Evolutionary conservation across 2,329 filamentous ascomycete species (phyloP).

Genomic region (Tricladium varicosporioides): DNA sequence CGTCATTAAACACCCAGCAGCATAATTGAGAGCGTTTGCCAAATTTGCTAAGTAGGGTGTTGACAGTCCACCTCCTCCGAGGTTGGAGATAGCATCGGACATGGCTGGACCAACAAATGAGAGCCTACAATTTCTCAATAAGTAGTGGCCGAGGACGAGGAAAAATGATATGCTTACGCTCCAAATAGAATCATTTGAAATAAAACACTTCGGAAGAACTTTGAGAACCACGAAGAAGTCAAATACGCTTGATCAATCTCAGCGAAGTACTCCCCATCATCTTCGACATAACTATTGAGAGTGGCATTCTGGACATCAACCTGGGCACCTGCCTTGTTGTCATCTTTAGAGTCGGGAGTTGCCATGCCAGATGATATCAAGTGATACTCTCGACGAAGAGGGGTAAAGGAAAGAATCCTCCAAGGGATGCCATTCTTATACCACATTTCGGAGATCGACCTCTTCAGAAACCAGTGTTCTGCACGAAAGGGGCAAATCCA

Average conservation of each 20-base stretch:
- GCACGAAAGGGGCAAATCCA: too few relatives aligned
- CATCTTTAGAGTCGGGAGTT: too few relatives aligned
- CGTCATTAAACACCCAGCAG: conserved; percentile 13
- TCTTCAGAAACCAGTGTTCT: too few relatives aligned
- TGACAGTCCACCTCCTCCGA: conserved; percentile 18
- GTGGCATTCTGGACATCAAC: not conserved
- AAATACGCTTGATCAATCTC: conserved; percentile 9
- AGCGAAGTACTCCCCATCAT: not conserved
- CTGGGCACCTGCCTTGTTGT: too few relatives aligned
- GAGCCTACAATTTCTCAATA: conserved; percentile 2
- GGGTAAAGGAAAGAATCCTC: too few relatives aligned
- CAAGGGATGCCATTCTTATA: too few relatives aligned
- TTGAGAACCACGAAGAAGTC: not conserved
- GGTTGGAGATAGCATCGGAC: conserved; percentile 21
- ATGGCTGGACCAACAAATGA: conserved; percentile 21
- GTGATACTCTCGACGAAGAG: too few relatives aligned
- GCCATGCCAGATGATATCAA: too few relatives aligned
- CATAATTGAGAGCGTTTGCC: conserved; percentile 16
- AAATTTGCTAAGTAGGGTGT: conserved; percentile 19
- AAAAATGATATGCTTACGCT: conserved; percentile 1
- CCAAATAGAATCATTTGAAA: conserved; percentile 18
- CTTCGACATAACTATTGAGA: not conserved
- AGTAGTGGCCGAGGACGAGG: not conserved
- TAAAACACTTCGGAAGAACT: conserved; percentile 10
- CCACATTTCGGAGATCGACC: too few relatives aligned